Conservation (phyloP, 2,329 filamentous ascomycete species). For the Fusarium sp. region DNA sequence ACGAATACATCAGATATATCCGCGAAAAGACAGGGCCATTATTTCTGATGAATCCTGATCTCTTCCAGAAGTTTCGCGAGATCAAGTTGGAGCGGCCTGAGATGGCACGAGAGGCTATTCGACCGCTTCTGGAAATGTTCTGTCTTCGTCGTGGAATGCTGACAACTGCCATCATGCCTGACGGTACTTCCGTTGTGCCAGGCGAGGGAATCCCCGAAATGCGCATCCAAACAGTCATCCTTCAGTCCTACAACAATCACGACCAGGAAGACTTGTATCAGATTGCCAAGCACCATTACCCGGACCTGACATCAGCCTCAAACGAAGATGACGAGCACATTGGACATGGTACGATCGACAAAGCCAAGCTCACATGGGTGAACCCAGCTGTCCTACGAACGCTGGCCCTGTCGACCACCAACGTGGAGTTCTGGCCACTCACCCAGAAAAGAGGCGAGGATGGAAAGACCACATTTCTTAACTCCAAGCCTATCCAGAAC, state of each 20-base stretch:
- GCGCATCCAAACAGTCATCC: accelerated
- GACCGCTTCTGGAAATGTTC: not conserved
- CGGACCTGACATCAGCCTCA: not conserved
- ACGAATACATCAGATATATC: accelerated
- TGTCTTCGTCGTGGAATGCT: not conserved
- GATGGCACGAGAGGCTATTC: accelerated
- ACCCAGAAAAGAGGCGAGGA: not conserved
- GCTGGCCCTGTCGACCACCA: not conserved
- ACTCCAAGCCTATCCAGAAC: accelerated
- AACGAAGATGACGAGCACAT: not conserved
- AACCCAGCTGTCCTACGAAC: not conserved
- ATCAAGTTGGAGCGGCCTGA: accelerated
- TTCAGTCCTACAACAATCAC: accelerated
- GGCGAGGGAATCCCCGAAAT: accelerated
- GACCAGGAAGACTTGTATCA: accelerated
- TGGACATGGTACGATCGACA: not conserved
- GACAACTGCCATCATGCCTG: accelerated
- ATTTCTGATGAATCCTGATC: accelerated
- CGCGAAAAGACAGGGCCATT: accelerated
- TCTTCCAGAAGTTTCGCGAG: accelerated
- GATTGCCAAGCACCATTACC: not conserved
- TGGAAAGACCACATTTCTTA: not conserved
- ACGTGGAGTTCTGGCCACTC: not conserved
- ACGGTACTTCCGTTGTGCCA: accelerated
- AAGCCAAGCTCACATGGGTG: not conserved